A percentile compares a stretch with the other conserved stretches of the same genome.
Conservation (phyloP, 164 flowering plant genomes). For the Kalanchoe fedtschenkoi region DNA sequence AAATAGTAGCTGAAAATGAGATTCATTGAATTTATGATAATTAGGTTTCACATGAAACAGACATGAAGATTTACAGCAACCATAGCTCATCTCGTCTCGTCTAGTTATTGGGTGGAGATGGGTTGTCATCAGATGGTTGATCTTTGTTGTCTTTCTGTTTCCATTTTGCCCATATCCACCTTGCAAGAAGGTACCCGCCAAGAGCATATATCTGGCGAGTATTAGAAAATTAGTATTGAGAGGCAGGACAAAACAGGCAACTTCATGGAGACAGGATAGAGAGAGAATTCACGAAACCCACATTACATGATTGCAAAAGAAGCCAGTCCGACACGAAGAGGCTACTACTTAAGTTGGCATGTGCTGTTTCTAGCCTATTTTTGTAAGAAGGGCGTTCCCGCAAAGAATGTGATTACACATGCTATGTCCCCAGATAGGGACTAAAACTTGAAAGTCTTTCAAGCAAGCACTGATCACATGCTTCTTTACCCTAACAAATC, state of each 20-base stretch:
- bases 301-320: not conserved
- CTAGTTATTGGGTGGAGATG: slow-evolving; percentile 6
- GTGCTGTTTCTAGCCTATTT: too few species aligned
- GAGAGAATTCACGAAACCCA: not conserved
- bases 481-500: too few species aligned
- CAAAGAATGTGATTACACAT: too few species aligned
- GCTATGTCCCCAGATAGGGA: too few species aligned
- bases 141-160: not conserved
- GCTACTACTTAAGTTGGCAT: too few species aligned
- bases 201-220: slow-evolving; percentile 5
- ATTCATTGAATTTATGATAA: not conserved
- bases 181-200: slow-evolving; percentile 5
- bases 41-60: not conserved
- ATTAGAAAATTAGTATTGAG: not conserved
- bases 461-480: too few species aligned
- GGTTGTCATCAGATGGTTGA: not conserved
- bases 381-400: too few species aligned
- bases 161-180: slow-evolving; percentile 9
- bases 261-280: not conserved
- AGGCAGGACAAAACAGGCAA: not conserved
- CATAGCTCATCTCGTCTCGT: not conserved
- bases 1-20: not conserved
- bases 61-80: slow-evolving; percentile 3
- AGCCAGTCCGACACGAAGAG: too few species aligned
- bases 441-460: too few species aligned